phyloP scores from a whole-genome alignment of 2,329 filamentous ascomycete genomes.

The Apiospora arundinis region DNA sequence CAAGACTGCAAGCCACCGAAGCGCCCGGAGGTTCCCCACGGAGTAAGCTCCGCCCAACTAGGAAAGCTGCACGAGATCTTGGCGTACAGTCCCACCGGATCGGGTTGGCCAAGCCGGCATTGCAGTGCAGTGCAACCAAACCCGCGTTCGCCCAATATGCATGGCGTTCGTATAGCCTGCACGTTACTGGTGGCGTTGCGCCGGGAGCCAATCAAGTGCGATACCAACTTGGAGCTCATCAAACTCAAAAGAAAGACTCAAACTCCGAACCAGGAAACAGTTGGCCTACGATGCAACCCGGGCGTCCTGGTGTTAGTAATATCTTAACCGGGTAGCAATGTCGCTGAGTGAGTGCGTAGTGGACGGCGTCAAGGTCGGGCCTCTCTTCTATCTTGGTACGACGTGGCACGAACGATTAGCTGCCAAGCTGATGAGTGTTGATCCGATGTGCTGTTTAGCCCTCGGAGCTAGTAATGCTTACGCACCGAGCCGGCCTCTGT shows the following conservation, averaged over 20 bases:
- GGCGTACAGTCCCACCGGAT: constrained; percentile 8
- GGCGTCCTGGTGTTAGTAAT: neutral
- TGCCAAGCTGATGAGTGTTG: neutral
- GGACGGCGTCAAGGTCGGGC: neutral
- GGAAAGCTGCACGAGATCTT: neutral
- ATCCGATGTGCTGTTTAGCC: neutral
- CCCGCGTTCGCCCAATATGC: neutral
- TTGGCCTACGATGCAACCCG: neutral
- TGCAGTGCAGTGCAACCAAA: neutral
- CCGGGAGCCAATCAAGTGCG: neutral
- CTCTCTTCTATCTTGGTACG: neutral
- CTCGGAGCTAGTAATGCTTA: neutral
- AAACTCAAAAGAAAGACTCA: neutral
- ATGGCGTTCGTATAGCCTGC: neutral
- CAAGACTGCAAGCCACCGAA: neutral
- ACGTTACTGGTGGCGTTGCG: neutral
- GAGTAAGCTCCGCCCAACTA: neutral
- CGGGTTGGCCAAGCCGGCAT: neutral
- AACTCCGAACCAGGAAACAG: neutral
- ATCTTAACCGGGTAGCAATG: neutral
- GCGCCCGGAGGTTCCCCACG: constrained; percentile 12
- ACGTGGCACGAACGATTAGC: neutral
- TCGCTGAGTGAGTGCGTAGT: neutral
- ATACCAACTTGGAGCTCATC: neutral
- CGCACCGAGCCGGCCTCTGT: neutral